Evolutionary conservation across 495 filamentous ascomycete genomes (phyloP).

Genomic region (Penicillium herquei): DNA sequence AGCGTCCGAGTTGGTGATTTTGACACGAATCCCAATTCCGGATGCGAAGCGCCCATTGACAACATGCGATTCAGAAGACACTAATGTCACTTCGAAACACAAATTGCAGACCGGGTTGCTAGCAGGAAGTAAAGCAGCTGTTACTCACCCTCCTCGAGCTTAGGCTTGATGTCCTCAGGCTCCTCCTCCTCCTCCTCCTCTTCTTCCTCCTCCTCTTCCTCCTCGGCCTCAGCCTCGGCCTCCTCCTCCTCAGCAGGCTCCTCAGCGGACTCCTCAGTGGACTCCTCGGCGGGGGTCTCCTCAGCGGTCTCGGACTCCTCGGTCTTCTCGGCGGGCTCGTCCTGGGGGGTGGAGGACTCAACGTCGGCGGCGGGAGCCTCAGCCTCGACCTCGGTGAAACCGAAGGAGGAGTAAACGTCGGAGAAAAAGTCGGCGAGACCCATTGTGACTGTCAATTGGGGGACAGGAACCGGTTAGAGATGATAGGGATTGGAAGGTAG

Average conservation of each 20-base stretch:
- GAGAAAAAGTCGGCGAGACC: conserved; percentile 63
- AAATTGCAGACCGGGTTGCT: neutral
- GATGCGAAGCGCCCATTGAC: conserved; percentile 1
- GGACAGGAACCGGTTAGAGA: conserved; percentile 25
- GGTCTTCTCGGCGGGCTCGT: conserved; percentile 50
- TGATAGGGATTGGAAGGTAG: conserved; percentile 30
- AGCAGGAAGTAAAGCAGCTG: neutral
- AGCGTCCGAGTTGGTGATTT: neutral
- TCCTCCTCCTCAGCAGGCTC: conserved; percentile 48
- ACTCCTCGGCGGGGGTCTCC: conserved; percentile 38
- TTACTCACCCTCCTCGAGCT: conserved; percentile 84
- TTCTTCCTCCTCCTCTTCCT: conserved; percentile 56
- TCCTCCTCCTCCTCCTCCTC: conserved; percentile 93
- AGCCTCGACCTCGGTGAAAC: conserved; percentile 58
- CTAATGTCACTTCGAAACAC: neutral
- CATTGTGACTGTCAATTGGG: conserved; percentile 54
- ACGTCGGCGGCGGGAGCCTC: conserved; percentile 56
- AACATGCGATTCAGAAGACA: conserved; percentile 1
- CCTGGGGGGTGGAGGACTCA: conserved; percentile 51
- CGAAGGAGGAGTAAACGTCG: conserved; percentile 57
- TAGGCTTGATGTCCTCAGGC: conserved; percentile 80
- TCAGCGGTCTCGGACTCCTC: conserved; percentile 36
- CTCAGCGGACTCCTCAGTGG: conserved; percentile 46
- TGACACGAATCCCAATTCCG: neutral
- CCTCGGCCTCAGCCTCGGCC: conserved; percentile 42